Conservation (phyloP, 2,329 filamentous ascomycete genomes). For the Xylaria sp. region DNA sequence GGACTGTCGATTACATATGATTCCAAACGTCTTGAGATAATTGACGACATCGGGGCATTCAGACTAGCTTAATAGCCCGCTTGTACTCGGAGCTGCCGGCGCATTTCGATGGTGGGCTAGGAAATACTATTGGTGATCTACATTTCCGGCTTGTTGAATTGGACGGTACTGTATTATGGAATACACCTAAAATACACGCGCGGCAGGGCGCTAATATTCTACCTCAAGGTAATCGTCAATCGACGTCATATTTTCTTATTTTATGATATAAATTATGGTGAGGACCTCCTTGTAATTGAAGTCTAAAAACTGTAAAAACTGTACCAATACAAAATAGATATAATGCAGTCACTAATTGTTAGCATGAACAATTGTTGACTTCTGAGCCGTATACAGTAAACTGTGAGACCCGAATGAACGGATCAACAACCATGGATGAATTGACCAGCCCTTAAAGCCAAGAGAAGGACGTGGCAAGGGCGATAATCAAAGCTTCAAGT, state of each 20-base stretch:
- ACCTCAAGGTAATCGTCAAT: slow-evolving; percentile 1
- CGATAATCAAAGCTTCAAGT: neutral
- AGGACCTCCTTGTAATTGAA: neutral
- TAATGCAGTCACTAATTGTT: neutral
- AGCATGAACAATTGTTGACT: neutral
- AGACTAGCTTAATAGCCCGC: neutral
- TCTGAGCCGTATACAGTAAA: neutral
- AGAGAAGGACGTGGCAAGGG: neutral
- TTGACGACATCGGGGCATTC: neutral
- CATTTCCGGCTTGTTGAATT: neutral
- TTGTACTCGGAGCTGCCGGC: neutral
- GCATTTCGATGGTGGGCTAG: neutral
- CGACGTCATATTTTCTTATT: neutral
- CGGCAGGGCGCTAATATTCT: slow-evolving; percentile 9
- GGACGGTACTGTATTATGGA: neutral
- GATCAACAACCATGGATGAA: neutral
- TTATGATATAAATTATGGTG: neutral
- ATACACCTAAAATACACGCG: slow-evolving; percentile 1
- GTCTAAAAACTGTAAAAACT: neutral
- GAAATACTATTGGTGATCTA: neutral
- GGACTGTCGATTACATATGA: neutral
- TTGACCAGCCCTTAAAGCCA: neutral
- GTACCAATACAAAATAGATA: neutral
- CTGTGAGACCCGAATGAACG: neutral
- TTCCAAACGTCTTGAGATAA: slow-evolving; percentile 1